phyloP scores from a whole-genome alignment of 1,139 yeast genomes.

The Protomyces pachydermus region DNA sequence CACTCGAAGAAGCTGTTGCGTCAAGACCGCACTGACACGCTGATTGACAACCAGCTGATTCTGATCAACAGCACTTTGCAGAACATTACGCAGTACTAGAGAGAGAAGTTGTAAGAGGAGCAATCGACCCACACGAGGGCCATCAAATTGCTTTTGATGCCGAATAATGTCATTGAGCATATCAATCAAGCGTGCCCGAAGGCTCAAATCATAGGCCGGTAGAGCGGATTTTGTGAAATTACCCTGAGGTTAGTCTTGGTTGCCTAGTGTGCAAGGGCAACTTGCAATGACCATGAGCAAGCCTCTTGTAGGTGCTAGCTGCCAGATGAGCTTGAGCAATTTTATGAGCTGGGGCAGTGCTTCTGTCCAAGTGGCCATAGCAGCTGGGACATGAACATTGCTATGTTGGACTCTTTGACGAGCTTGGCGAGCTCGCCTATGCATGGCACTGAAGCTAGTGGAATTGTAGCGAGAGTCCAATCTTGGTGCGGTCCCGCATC shows the following conservation, averaged over 20 bases:
- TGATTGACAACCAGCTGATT: conserved; percentile 8
- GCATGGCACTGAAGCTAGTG: no score
- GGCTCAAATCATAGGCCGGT: conserved; percentile 17
- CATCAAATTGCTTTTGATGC: not conserved
- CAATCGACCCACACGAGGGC: not conserved
- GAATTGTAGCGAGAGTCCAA: no score
- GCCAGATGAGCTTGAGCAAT: conserved; percentile 5
- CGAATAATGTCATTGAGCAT: conserved; percentile 6
- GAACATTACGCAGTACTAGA: not conserved
- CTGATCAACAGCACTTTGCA: not conserved
- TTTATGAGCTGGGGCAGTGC: conserved; percentile 14
- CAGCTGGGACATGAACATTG: not conserved
- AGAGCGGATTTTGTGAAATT: conserved; percentile 9
- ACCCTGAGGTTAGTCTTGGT: not conserved
- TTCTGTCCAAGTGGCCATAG: conserved; percentile 3
- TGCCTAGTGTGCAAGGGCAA: not conserved
- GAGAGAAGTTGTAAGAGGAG: conserved; percentile 4
- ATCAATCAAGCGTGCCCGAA: conserved; percentile 12
- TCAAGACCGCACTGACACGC: conserved; percentile 1
- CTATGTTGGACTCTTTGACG: not conserved
- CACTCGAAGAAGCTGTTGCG: conserved; percentile 1
- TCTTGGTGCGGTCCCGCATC: no score
- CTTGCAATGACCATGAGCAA: conserved; percentile 9
- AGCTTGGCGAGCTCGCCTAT: no score
- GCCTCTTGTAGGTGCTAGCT: conserved; percentile 1